Base-by-base conservation (phyloP, 2,329 filamentous ascomycete species). In the Aspergillus sp. region DNA sequence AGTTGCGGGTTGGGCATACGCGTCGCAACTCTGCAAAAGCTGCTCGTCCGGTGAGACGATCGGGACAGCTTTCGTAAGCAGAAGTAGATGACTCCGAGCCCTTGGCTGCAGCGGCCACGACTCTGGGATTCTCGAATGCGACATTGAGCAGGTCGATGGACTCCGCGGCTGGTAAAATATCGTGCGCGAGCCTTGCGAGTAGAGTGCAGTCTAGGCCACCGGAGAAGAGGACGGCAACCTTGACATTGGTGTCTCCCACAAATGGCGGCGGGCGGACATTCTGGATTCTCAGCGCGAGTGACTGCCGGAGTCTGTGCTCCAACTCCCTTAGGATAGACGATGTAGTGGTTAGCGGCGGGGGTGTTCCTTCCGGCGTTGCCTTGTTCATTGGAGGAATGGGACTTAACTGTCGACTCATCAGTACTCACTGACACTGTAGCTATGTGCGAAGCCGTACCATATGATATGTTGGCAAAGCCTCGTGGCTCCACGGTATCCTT, bases 201-300 rank as follows among this genome's bases (percentile, higher is more conserved):
- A 97, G 82, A 0, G 93, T 94, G 73, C 95, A 98, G 75, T 99
- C 95, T 7, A 99, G 84, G 0, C 95, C 95, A 2, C 95, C 95
- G 0, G 95, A 99, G 75, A 98, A 99, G 0, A 99, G 81, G 1
- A 99, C 83, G 0, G 92, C 93, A 15, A 97, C 76, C 67, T 78
- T 78, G 49, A 78, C 70, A 61, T 69, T 66, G 55, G 65, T 67
- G 25, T 66, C 61, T 59, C 65, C 63, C 23, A 65, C 69, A 63
- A 53, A 68, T 11, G 83, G 85, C 1, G 86, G 87, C 50, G 81
- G 71, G 0, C 91, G 91, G 6, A 96, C 85, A 47, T 87, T 82
- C 8, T 87, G 76, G 17, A 93, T 82, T 47, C 92, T 87, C 7
- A 88, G 73, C 59, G 81, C 81, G 7, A 96, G 77, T 4, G 91